phyloP scores from a whole-genome alignment of 768 basidiomycete genomes.

The Neoboletus brunneissimus region DNA sequence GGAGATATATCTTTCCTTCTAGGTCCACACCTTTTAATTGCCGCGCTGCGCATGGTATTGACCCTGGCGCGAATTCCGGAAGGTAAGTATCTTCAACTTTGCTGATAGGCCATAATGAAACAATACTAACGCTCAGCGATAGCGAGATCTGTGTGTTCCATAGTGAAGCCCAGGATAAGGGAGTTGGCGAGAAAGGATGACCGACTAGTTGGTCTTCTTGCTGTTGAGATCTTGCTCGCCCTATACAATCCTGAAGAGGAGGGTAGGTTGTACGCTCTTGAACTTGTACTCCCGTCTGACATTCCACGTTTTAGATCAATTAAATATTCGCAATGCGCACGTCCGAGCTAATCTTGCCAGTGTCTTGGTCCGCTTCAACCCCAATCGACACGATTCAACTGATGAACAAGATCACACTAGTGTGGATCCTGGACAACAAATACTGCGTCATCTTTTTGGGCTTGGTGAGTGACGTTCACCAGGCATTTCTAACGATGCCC shows the following conservation, averaged over 20 bases:
- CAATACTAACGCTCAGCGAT: neutral
- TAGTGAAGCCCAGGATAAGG: slow-evolving; percentile 14
- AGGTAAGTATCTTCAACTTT: slow-evolving; percentile 4
- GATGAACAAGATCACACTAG: neutral
- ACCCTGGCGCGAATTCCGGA: slow-evolving; percentile 16
- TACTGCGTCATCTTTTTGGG: slow-evolving; percentile 17
- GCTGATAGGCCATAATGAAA: too few relatives aligned
- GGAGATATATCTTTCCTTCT: neutral
- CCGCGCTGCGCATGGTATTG: slow-evolving; percentile 19
- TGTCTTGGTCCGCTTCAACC: slow-evolving; percentile 9
- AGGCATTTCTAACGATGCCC: neutral
- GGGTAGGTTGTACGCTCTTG: neutral
- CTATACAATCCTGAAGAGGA: slow-evolving; percentile 4
- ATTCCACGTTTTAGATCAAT: neutral
- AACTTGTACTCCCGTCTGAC: neutral
- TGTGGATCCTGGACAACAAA: neutral
- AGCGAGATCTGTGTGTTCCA: neutral
- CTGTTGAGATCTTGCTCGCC: slow-evolving; percentile 19
- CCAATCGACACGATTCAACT: neutral
- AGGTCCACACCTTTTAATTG: slow-evolving; percentile 12
- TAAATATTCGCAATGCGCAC: slow-evolving; percentile 3
- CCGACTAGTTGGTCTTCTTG: slow-evolving; percentile 15
- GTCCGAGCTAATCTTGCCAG: slow-evolving; percentile 20
- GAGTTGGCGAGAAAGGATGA: slow-evolving; percentile 11
- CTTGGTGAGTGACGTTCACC: slow-evolving; percentile 6